These are phyloP conservation scores for Kodamaea alishanica DNA, from an alignment of 1,139 yeast genomes.

Conservation along the genomic window DNA sequence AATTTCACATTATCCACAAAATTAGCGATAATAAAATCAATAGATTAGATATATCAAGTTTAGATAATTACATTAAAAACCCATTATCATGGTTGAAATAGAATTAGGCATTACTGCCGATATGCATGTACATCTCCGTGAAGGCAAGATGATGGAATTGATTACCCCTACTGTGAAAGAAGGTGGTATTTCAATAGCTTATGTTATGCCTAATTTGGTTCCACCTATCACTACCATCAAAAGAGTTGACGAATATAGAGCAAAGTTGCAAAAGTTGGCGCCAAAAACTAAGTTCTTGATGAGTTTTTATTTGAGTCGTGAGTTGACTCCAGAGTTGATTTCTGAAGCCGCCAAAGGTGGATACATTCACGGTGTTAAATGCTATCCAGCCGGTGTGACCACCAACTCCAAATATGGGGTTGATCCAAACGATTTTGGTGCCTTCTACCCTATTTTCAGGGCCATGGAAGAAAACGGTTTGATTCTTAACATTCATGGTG, in stretches of 20 bases:
- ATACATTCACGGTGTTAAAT: slow-evolving; percentile 80
- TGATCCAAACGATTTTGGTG: slow-evolving; percentile 83
- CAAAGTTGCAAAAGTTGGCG: slow-evolving; percentile 58
- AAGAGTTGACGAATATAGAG: slow-evolving; percentile 67
- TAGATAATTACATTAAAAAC: neutral
- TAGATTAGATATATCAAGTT: neutral
- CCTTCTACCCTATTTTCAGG: slow-evolving; percentile 82
- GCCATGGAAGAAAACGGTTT: slow-evolving; percentile 78
- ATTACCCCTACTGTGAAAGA: slow-evolving; percentile 85
- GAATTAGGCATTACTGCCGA: slow-evolving; percentile 87
- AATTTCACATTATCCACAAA: no score
- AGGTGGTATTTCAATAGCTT: slow-evolving; percentile 90
- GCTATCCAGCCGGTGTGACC: slow-evolving; percentile 98
- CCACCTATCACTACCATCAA: slow-evolving; percentile 89
- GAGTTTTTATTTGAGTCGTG: slow-evolving; percentile 79
- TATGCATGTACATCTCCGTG: slow-evolving; percentile 94
- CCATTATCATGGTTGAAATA: slow-evolving; percentile 26
- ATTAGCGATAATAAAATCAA: no score
- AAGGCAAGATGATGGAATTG: slow-evolving; percentile 86
- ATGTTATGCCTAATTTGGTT: slow-evolving; percentile 91
- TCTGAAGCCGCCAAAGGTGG: slow-evolving; percentile 71
- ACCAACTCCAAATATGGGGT: slow-evolving; percentile 94
- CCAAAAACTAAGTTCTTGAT: slow-evolving; percentile 86
- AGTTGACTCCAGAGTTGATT: slow-evolving; percentile 80
- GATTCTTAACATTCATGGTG: slow-evolving; percentile 90